These are phyloP conservation scores for Globisporangium ultimum DNA, from an alignment of 352 stramenopile species.

Conservation along the genomic window DNA sequence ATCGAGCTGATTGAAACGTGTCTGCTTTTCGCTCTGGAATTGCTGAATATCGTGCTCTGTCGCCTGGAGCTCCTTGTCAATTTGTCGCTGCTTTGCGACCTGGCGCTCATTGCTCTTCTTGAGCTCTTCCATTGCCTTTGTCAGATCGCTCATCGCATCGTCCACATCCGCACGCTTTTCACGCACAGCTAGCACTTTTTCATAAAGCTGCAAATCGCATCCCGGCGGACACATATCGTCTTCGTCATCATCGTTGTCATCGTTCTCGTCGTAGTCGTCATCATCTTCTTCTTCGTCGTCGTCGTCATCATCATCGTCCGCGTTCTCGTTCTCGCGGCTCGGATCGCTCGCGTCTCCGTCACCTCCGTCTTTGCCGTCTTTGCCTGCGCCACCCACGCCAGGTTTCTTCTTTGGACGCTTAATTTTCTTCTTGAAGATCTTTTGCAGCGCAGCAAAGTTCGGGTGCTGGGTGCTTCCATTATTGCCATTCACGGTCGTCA, in stretches of 20 bases:
- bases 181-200: constrained; percentile 89
- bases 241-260: constrained; percentile 90
- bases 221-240: constrained; percentile 88
- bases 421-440: constrained; percentile 92
- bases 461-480: constrained; percentile 43
- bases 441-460: constrained; percentile 71
- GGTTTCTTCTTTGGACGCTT: constrained; percentile 88
- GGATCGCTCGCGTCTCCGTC: constrained; percentile 29
- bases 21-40: constrained; percentile 94
- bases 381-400: constrained; percentile 9
- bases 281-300: constrained; percentile 71
- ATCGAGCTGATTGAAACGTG: constrained; percentile 85
- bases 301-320: constrained; percentile 64
- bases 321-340: constrained; percentile 55
- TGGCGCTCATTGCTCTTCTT: constrained; percentile 85
- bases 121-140: constrained; percentile 87
- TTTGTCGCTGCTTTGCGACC: constrained; percentile 77
- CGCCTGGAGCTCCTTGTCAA: constrained; percentile 90
- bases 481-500: constrained; percentile 60
- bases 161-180: constrained; percentile 91
- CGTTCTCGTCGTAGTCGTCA: constrained; percentile 85
- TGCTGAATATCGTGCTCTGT: constrained; percentile 87
- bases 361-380: constrained; percentile 32
- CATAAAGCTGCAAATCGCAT: constrained; percentile 89
- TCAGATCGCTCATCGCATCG: constrained; percentile 83